phyloP scores from a whole-genome alignment of 371 early-diverging fungal species.

The Mucor piriformis region DNA sequence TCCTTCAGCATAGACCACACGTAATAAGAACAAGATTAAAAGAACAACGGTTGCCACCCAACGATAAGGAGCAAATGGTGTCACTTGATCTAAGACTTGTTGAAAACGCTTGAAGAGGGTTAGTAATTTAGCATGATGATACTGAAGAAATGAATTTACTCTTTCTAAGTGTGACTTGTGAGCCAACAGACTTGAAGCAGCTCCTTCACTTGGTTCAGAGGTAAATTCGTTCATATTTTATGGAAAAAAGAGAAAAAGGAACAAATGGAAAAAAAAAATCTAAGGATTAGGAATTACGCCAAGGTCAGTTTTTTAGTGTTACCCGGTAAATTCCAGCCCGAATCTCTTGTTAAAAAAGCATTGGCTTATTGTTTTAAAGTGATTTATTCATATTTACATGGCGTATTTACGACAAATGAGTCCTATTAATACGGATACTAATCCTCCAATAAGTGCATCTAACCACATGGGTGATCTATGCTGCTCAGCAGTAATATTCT shows the following conservation, averaged over 20 bases:
- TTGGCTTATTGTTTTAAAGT: too few species aligned
- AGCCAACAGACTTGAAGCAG: slow-evolving; percentile 39
- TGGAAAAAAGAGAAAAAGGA: slow-evolving; percentile 7
- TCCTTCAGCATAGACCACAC: slow-evolving; percentile 84
- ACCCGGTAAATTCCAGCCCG: too few species aligned
- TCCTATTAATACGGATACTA: slow-evolving; percentile 26
- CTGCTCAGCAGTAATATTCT: not conserved
- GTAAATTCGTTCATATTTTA: slow-evolving; percentile 32
- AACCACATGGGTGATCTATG: slow-evolving; percentile 39
- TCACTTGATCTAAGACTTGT: slow-evolving; percentile 61
- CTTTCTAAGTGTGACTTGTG: slow-evolving; percentile 46
- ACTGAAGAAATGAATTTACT: too few species aligned
- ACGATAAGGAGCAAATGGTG: slow-evolving; percentile 74
- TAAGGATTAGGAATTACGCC: too few species aligned
- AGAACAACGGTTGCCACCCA: slow-evolving; percentile 74
- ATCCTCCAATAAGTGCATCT: slow-evolving; percentile 46
- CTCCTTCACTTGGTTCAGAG: slow-evolving; percentile 27
- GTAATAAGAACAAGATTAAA: slow-evolving; percentile 74
- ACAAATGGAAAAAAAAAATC: not conserved
- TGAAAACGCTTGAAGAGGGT: slow-evolving; percentile 21
- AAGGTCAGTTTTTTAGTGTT: too few species aligned
- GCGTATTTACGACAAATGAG: slow-evolving; percentile 10
- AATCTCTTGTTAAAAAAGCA: too few species aligned
- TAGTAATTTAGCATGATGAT: too few species aligned
- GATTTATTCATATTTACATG: slow-evolving; percentile 1